phyloP scores from a whole-genome alignment of 2,329 filamentous ascomycete genomes.

The Diaporthe longicolla region DNA sequence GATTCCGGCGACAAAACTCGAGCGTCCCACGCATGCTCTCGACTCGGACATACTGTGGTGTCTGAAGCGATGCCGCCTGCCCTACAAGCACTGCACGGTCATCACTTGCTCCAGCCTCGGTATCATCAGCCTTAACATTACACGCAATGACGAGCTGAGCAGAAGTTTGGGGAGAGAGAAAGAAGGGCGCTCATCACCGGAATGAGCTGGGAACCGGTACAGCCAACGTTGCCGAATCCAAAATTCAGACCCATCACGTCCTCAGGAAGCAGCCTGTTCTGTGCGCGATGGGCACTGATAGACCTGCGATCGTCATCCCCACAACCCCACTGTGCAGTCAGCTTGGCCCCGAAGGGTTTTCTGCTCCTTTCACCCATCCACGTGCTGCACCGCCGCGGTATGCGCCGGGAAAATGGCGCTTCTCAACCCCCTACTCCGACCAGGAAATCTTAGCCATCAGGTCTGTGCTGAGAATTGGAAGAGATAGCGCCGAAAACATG shows the following conservation, averaged over 20 bases:
- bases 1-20: constrained; percentile 36
- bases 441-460: neutral
- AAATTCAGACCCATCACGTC: neutral
- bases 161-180: neutral
- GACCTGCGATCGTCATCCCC: constrained; percentile 9
- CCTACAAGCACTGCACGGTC: neutral
- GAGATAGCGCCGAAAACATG: neutral
- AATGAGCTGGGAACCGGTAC: neutral
- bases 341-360: constrained; percentile 6
- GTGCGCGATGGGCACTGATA: neutral
- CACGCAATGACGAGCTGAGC: neutral
- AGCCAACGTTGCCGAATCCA: neutral
- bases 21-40: constrained; percentile 10
- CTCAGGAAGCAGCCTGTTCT: neutral
- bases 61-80: neutral
- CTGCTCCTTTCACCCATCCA: neutral
- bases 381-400: constrained; percentile 22
- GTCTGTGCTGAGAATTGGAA: neutral
- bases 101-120: neutral
- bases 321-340: constrained; percentile 30
- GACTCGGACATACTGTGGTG: constrained; percentile 4
- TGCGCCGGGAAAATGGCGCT: constrained; percentile 10
- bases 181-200: neutral
- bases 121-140: neutral
- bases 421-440: neutral